Conservation (phyloP, 1,284 basidiomycete genomes). For the Tilletia setariae region DNA sequence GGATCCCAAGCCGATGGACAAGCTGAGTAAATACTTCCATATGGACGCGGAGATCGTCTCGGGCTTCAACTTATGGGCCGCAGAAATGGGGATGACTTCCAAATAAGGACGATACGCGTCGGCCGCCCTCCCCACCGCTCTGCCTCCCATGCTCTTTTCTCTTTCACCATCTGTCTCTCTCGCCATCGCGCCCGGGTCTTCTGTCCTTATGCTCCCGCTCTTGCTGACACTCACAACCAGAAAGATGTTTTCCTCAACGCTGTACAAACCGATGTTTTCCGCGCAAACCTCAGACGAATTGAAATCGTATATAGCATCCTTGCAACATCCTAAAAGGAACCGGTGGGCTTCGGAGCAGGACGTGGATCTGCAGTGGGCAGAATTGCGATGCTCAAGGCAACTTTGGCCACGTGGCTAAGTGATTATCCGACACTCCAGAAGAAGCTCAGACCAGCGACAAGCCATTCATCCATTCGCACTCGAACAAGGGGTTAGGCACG, state of each 20-base stretch:
- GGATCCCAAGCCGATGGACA: constrained; percentile 72
- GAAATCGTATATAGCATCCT: neutral
- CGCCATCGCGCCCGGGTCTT: neutral
- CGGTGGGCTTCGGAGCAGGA: too few relatives aligned
- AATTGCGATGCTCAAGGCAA: too few relatives aligned
- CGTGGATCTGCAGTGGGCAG: too few relatives aligned
- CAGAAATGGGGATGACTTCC: neutral
- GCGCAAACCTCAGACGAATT: neutral
- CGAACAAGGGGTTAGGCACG: too few relatives aligned
- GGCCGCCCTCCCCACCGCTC: neutral
- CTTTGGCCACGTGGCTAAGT: too few relatives aligned
- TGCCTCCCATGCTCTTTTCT: neutral
- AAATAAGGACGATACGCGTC: too few relatives aligned
- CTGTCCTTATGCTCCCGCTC: neutral
- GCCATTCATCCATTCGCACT: too few relatives aligned
- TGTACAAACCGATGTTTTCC: constrained; percentile 10
- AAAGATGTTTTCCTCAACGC: neutral
- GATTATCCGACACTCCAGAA: too few relatives aligned
- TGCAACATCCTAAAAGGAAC: too few relatives aligned
- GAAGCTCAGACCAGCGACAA: too few relatives aligned
- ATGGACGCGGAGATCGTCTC: constrained; percentile 61
- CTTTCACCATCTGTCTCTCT: neutral
- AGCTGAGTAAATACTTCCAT: constrained; percentile 69
- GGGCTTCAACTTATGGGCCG: constrained; percentile 23
- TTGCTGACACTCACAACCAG: neutral